Percentiles rank a stretch among this genome's conserved stretches.
These are phyloP conservation scores for Nyssa sinensis DNA, from an alignment of 148 eudicot genomes.

Conservation along the genomic window DNA sequence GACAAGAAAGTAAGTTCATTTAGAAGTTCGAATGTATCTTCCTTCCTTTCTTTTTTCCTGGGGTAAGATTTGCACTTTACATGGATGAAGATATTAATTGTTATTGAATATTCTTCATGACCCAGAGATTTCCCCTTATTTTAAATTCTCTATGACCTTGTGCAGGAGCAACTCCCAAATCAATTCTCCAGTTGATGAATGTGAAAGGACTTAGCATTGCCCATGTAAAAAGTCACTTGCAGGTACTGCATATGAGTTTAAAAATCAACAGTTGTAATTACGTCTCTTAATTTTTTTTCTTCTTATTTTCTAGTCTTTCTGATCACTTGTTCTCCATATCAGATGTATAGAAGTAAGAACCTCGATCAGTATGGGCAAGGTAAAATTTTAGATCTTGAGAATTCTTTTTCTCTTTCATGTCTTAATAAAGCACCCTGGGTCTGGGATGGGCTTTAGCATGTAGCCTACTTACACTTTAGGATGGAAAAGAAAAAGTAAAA, in stretches of 20 bases:
- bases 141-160: not conserved
- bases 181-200: conserved; percentile 56
- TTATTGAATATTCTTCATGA: too few species aligned
- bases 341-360: conserved; percentile 61
- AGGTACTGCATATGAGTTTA: conserved; percentile 26
- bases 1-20: conserved; percentile 28
- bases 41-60: too few species aligned
- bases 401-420: not conserved
- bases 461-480: too few species aligned
- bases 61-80: too few species aligned
- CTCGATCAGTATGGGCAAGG: conserved; percentile 52
- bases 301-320: not conserved
- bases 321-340: not conserved
- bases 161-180: conserved; percentile 61
- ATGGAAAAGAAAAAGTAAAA: not conserved
- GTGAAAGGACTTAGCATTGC: conserved; percentile 53
- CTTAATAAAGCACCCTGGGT: not conserved
- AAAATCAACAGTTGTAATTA: not conserved
- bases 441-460: too few species aligned
- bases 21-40: not conserved
- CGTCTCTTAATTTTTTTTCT: not conserved
- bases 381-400: conserved; percentile 6
- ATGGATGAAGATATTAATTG: too few species aligned
- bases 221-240: conserved; percentile 63
- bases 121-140: too few species aligned